Evolutionary conservation across 2,329 filamentous ascomycete species (phyloP), one percentile per base, ranked within the genome.

Genomic region (Trichophyton benhamiae): DNA sequence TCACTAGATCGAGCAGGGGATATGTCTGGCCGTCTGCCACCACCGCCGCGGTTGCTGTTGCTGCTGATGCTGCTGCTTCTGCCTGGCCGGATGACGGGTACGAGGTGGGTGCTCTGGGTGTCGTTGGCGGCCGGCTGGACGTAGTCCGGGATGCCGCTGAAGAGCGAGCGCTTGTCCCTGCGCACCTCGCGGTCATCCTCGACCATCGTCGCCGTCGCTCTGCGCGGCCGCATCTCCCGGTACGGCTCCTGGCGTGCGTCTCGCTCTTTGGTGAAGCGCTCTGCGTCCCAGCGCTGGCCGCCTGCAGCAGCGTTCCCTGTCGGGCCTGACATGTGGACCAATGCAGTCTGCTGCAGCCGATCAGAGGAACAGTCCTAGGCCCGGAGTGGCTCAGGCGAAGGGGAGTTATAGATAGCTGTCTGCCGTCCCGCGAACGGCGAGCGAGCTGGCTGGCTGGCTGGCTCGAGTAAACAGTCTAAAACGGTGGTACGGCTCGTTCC

Each of bases 231-330:
- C 22, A 53, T 61, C 59, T 27, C 62, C 25, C 27, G 53, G 61
- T 48, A 48, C 9, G 44, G 67, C 53, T 70, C 71, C 53, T 65
- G 68, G 57, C 75, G 75, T 59, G 75, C 72, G 57, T 75, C 73
- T 58, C 75, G 74, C 65, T 79, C 76, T 64, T 73, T 74, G 41
- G 72, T 66, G 64, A 76, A 76, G 60, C 74, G 72, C 46, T 74
- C 74, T 27, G 72, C 63, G 64, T 77, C 74, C 72, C 74, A 76
- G 63, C 75, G 70, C 33, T 66, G 65, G 20, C 67, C 65, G 13
- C 66, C 67, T 33, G 55, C 62, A 20, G 52, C 25, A 33, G 38
- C 15, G 33, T 25, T 49, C 57, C 57, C 42, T 42, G 57, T 46
- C 38, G 41, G 15, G 57, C 49, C 49, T 2, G 49, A 53, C 49